These are phyloP conservation scores for Pythium scleroteichum DNA, from an alignment of 352 stramenopile species.

Conservation along the genomic window DNA sequence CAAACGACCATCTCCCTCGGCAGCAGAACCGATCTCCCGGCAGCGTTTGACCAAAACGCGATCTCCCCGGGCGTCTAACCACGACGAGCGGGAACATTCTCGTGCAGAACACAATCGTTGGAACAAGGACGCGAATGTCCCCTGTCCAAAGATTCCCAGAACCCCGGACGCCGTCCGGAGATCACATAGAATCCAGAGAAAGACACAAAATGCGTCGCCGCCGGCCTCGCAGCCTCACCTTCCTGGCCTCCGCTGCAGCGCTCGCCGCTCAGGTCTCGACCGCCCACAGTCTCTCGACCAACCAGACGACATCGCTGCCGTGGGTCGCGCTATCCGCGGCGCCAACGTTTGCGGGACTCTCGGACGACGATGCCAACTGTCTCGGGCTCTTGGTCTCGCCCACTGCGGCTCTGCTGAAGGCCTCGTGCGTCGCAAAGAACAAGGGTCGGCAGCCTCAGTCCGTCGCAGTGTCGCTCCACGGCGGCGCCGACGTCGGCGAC, in stretches of 20 bases:
- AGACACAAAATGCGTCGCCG: slow-evolving; percentile 3
- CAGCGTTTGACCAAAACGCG: too few species aligned
- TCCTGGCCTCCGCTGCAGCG: slow-evolving; percentile 1
- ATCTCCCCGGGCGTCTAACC: too few species aligned
- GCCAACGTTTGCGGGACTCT: neutral
- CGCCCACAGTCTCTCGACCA: neutral
- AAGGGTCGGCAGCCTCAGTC: neutral
- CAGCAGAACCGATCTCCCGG: too few species aligned
- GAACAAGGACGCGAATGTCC: too few species aligned
- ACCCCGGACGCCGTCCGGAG: slow-evolving; percentile 10
- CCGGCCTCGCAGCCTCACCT: neutral
- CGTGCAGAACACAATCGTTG: too few species aligned
- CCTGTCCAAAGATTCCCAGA: too few species aligned
- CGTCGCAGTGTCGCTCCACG: slow-evolving; percentile 2
- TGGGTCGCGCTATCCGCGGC: slow-evolving; percentile 19
- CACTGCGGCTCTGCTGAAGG: slow-evolving; percentile 14
- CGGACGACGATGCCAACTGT: slow-evolving; percentile 11
- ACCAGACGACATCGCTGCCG: slow-evolving; percentile 14
- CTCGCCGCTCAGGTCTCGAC: neutral
- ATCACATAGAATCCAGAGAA: neutral
- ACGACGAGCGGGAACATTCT: too few species aligned
- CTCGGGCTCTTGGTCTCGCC: slow-evolving; percentile 19
- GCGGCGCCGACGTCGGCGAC: slow-evolving; percentile 11
- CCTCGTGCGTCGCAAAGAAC: slow-evolving; percentile 15
- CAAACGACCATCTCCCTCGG: too few species aligned